phyloP scores from a whole-genome alignment of 192 early-diverging fungal genomes.

The Helicostylum pulchrum region DNA sequence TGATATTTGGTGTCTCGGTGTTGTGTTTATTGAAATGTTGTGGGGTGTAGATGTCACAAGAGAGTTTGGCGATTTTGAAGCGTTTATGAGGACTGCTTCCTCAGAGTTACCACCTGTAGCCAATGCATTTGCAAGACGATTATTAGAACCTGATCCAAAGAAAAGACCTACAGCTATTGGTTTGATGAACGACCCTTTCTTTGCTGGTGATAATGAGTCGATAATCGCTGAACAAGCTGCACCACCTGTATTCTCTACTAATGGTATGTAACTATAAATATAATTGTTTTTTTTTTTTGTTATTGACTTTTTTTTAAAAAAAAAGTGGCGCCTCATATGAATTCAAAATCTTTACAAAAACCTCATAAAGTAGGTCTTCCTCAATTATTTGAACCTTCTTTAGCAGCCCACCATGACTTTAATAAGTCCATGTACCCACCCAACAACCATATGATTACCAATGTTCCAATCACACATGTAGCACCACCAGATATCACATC shows the following conservation, averaged over 20 bases:
- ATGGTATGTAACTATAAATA: background rate
- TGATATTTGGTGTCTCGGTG: slow-evolving; percentile 71
- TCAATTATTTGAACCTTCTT: slow-evolving; percentile 9
- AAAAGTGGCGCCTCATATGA: slow-evolving; percentile 4
- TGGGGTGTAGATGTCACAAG: slow-evolving; percentile 58
- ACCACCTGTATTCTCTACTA: slow-evolving; percentile 3
- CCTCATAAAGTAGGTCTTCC: background rate
- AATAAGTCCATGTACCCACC: background rate
- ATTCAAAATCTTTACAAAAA: background rate
- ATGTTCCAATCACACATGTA: background rate
- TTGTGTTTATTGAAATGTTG: slow-evolving; percentile 68
- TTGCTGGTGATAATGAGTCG: slow-evolving; percentile 42
- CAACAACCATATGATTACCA: background rate
- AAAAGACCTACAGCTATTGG: slow-evolving; percentile 74
- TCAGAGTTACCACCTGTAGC: slow-evolving; percentile 49
- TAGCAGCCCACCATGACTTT: background rate
- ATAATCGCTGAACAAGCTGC: background rate
- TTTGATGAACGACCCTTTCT: slow-evolving; percentile 68
- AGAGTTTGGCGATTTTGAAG: slow-evolving; percentile 48
- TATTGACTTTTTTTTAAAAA: no score
- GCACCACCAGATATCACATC: background rate
- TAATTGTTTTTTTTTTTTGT: background rate
- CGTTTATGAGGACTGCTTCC: slow-evolving; percentile 45
- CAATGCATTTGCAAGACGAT: slow-evolving; percentile 45
- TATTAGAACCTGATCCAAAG: slow-evolving; percentile 67